A percentile compares a stretch with the other conserved stretches of the same genome.
Conservation (phyloP, 2,329 filamentous ascomycete species). For the Diplocarpon mali region DNA sequence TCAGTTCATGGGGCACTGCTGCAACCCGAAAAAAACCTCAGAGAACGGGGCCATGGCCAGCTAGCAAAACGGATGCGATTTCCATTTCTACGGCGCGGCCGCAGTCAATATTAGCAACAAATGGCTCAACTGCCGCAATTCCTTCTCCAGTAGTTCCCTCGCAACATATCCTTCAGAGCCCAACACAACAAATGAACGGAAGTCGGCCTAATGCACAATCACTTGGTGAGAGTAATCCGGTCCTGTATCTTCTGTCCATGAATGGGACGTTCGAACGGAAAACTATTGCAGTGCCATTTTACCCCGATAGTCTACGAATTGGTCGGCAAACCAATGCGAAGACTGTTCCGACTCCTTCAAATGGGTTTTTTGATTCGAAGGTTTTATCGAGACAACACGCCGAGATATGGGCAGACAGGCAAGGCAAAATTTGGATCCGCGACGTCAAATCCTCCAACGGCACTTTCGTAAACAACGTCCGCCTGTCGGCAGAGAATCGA, state of each 20-base stretch:
- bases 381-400: conserved; percentile 93
- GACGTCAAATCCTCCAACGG: conserved; percentile 98
- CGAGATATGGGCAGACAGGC: conserved; percentile 81
- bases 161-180: conserved; percentile 56
- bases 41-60: conserved; percentile 47
- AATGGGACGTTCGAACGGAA: conserved; percentile 97
- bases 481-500: conserved; percentile 84
- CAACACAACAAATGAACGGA: conserved; percentile 46
- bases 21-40: conserved; percentile 38
- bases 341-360: conserved; percentile 78
- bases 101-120: conserved; percentile 48
- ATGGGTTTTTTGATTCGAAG: conserved; percentile 97
- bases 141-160: conserved; percentile 52
- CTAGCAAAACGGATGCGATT: conserved; percentile 53
- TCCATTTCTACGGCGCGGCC: conserved; percentile 50
- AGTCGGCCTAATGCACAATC: conserved; percentile 29
- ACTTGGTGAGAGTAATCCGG: conserved; percentile 50
- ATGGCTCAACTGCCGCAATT: conserved; percentile 47
- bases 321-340: conserved; percentile 96
- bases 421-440: conserved; percentile 85
- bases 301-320: conserved; percentile 87
- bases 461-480: conserved; percentile 89
- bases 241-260: conserved; percentile 77
- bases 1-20: conserved; percentile 29
- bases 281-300: conserved; percentile 85